Evolutionary conservation across 2,329 filamentous ascomycete species (phyloP).

Genomic region (Boeremia lycopersici): DNA sequence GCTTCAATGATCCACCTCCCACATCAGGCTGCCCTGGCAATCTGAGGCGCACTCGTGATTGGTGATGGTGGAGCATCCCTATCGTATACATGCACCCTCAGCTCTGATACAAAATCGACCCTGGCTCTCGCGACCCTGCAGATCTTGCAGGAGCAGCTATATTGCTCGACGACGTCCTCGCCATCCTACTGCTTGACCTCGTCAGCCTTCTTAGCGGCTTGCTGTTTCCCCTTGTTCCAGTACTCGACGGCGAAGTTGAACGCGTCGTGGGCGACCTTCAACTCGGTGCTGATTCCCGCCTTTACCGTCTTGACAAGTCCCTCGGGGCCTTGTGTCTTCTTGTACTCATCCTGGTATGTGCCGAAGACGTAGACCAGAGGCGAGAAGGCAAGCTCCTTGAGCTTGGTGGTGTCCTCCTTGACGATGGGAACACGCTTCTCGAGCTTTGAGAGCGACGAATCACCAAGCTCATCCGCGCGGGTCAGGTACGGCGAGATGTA

Average conservation of each 20-base stretch:
- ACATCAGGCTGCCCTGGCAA: neutral
- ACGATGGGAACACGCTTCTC: conserved; percentile 51
- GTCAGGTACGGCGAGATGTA: conserved; percentile 85
- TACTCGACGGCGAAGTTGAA: conserved; percentile 39
- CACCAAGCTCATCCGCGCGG: conserved; percentile 69
- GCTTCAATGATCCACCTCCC: neutral
- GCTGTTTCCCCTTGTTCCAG: conserved; percentile 43
- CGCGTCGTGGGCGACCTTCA: conserved; percentile 46
- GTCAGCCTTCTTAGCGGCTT: conserved; percentile 41
- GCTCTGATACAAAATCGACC: neutral
- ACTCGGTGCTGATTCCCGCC: conserved; percentile 47
- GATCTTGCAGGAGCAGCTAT: neutral
- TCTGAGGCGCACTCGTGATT: neutral
- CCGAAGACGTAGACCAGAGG: conserved; percentile 45
- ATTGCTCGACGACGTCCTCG: neutral
- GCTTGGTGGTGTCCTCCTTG: conserved; percentile 56
- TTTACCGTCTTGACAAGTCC: conserved; percentile 46
- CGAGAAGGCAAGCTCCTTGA: conserved; percentile 43
- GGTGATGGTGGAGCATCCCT: neutral
- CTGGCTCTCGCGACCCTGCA: neutral
- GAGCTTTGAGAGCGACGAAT: conserved; percentile 44
- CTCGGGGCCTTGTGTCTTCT: conserved; percentile 45
- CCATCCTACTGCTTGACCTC: conserved; percentile 42
- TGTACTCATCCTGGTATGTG: conserved; percentile 49
- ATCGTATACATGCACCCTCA: conserved; percentile 3